Evolutionary conservation across 2,329 filamentous ascomycete species (phyloP), one percentile per base, ranked within the genome.

Genomic region (Aureobasidium melanogenum): DNA sequence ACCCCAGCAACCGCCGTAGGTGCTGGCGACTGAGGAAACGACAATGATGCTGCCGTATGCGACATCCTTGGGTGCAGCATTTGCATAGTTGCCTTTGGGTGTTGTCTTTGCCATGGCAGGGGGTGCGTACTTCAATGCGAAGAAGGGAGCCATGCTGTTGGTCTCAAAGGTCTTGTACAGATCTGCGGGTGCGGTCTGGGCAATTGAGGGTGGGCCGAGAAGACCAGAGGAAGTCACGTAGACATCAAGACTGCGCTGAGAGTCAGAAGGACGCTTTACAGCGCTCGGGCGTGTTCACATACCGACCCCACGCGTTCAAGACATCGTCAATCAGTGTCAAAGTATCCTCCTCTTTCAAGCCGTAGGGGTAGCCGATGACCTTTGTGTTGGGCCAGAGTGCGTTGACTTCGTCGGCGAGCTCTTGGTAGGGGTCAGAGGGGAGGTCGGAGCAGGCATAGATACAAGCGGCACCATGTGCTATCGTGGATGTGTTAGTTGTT

Each of bases 381-480:
- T 84, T 84, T 17, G 82, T 85, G 67, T 82, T 83, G 17, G 82
- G 81, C 59, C 71, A 73, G 12, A 74, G 68, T 41, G 74, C 70
- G 56, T 76, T 75, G 32, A 83, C 70, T 48, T 74, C 69, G 10
- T 73, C 69, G 43, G 77, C 72, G 41, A 83, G 70, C 41, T 69
- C 62, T 26, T 72, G 70, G 67, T 77, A 79, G 43, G 76, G 72
- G 34, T 76, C 72, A 32, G 70, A 70, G 17, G 75, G 74, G 43
- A 74, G 67, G 24, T 74, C 74, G 47, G 81, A 79, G 71, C 82
- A 84, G 48, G 82, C 80, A 67, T 86, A 86, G 65, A 86, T 83
- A 66, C 82, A 84, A 46, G 84, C 84, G 64, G 84, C 84, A 44
- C 84, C 84, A 68, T 86, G 84, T 48, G 83, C 83, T 83, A n/a